These are phyloP conservation scores for Gyrodon lividus DNA, from an alignment of 768 basidiomycete species.

Conservation along the genomic window DNA sequence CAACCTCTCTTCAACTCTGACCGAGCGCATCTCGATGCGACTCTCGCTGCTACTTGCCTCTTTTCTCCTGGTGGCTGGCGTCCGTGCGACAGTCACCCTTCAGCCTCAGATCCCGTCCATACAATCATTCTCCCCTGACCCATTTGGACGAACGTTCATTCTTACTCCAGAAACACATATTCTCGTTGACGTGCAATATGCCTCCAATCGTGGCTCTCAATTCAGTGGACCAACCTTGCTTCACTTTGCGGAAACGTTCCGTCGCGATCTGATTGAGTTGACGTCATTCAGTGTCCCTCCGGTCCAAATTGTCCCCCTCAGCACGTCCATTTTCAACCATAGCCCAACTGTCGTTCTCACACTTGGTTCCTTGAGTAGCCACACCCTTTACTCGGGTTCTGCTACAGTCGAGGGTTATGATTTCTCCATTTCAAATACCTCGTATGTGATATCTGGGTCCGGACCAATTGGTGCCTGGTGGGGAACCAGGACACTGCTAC, in stretches of 20 bases:
- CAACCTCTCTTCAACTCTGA: too few relatives aligned
- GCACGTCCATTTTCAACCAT: neutral
- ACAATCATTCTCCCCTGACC: slow-evolving; percentile 29
- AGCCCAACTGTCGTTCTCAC: slow-evolving; percentile 32
- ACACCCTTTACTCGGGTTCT: slow-evolving; percentile 37
- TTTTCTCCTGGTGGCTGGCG: neutral
- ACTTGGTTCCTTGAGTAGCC: slow-evolving; percentile 23
- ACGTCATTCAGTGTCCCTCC: slow-evolving; percentile 26
- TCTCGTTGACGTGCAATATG: slow-evolving; percentile 35
- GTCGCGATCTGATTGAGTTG: slow-evolving; percentile 32
- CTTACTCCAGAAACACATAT: slow-evolving; percentile 33
- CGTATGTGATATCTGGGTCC: slow-evolving; percentile 34
- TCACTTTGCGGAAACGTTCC: slow-evolving; percentile 39
- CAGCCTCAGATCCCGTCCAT: slow-evolving; percentile 39
- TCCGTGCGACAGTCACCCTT: slow-evolving; percentile 1
- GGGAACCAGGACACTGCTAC: slow-evolving; percentile 44
- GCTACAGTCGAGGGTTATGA: slow-evolving; percentile 41
- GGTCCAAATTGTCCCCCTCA: slow-evolving; percentile 21
- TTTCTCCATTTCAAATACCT: slow-evolving; percentile 29
- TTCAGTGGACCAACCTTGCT: slow-evolving; percentile 31
- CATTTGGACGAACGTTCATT: slow-evolving; percentile 25
- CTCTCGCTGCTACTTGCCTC: neutral
- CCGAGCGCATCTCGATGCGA: neutral
- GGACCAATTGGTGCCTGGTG: slow-evolving; percentile 41
- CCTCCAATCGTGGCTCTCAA: slow-evolving; percentile 1